Percentiles rank a stretch among this genome's conserved stretches.
Conservation (phyloP, 2,329 filamentous ascomycete species). For the Pseudogymnoascus sp. region DNA sequence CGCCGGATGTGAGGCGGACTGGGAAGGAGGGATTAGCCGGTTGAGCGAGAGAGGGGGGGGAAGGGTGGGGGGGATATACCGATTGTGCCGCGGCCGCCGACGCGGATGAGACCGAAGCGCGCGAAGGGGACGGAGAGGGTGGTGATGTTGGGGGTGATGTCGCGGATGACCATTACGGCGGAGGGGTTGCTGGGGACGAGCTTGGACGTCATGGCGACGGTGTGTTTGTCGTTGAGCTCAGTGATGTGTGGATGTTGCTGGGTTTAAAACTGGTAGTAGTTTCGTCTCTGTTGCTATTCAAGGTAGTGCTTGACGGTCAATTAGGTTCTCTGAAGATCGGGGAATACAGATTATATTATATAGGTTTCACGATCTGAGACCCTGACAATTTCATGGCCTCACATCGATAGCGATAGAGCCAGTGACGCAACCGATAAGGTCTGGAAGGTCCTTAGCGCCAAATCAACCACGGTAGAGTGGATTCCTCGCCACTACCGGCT, state of each 20-base stretch:
- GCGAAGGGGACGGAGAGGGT: conserved; percentile 80
- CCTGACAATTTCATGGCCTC: neutral
- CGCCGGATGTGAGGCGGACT: conserved; percentile 74
- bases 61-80: conserved; percentile 43
- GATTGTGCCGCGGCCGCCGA: conserved; percentile 83
- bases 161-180: conserved; percentile 83
- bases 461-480: neutral
- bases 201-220: neutral
- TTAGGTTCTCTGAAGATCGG: neutral
- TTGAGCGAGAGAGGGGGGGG: neutral
- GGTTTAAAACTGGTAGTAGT: neutral
- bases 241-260: neutral
- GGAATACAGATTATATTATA: neutral
- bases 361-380: neutral
- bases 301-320: neutral
- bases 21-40: conserved; percentile 19
- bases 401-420: neutral
- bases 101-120: conserved; percentile 70
- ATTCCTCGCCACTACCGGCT: neutral
- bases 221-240: neutral
- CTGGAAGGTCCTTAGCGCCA: neutral
- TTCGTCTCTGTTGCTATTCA: neutral
- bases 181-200: conserved; percentile 66
- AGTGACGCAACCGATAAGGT: conserved; percentile 8
- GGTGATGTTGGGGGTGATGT: conserved; percentile 70